A percentile compares a stretch with the other conserved stretches of the same genome.
These are phyloP conservation scores for Echium plantagineum DNA, from an alignment of 257 asterid genomes.

Conservation along the genomic window DNA sequence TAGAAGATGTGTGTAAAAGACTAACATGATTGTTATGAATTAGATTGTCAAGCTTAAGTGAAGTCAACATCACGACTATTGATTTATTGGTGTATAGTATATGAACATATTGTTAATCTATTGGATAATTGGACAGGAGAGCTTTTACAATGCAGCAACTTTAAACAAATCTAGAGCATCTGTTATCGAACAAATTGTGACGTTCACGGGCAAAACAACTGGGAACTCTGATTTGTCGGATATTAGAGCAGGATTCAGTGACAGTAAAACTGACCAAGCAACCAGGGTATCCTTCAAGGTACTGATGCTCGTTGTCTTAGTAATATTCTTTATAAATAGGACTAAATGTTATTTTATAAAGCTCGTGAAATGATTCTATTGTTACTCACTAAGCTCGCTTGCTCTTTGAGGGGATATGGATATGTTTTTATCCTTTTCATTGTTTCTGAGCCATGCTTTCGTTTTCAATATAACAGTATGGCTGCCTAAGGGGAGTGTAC, in stretches of 20 bases:
- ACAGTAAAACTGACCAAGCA: slow-evolving; percentile 41
- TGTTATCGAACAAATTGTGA: slow-evolving; percentile 20
- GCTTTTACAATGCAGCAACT: slow-evolving; percentile 40
- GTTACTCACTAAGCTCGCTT: not conserved
- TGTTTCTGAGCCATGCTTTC: not conserved
- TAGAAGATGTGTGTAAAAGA: too few relatives aligned
- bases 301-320: too few relatives aligned
- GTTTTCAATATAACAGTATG: slow-evolving; percentile 39
- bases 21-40: too few relatives aligned
- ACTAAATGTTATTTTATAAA: too few relatives aligned
- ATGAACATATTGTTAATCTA: not conserved
- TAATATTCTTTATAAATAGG: too few relatives aligned
- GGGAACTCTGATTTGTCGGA: slow-evolving; percentile 37
- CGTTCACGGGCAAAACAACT: slow-evolving; percentile 24
- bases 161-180: slow-evolving; percentile 40
- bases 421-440: not conserved
- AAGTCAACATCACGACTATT: not conserved
- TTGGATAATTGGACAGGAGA: slow-evolving; percentile 35
- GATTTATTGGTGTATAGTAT: too few relatives aligned
- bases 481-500: slow-evolving; percentile 72
- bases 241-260: slow-evolving; percentile 41
- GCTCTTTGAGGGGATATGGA: not conserved
- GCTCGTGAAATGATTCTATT: too few relatives aligned
- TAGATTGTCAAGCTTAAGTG: not conserved
- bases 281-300: slow-evolving; percentile 85